Evolutionary conservation across 129 eudicot species (phyloP), one percentile per base, ranked within the genome.

Genomic region (Kitagawia praeruptora): DNA sequence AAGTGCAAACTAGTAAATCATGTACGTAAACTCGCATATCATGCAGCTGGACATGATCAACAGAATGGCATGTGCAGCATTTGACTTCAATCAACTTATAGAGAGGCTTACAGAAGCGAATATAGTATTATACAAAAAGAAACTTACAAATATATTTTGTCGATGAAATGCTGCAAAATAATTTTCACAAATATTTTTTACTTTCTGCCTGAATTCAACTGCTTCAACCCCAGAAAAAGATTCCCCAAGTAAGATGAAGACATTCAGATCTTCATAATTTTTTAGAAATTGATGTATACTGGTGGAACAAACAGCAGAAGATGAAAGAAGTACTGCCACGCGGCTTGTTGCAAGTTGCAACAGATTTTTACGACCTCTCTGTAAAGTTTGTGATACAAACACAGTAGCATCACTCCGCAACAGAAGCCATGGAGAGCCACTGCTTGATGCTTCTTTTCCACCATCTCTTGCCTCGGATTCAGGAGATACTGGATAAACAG

Each of bases 301-400:
- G 61, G 95, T 83, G 48, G 97, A 95, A 80, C 83, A 79, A 85
- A 87, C 93, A n/a, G 97, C 97, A 56, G 87, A 74, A 70, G 96
- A 95, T 34, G 97, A 95, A 81, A 95, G 97, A 86, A 95, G 83
- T 21, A 95, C 97, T 34, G 97, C 88, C 51, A 92, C 76, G 75
- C 99, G 99, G 77, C 95, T 95, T 80, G 99, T 83, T 74, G 88
- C 81, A 76, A 92, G 97, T 81, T 95, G 99, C 97, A 96, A 95
- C 74, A 95, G 88, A 84, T 92, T 95, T 82, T 87, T 90, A 37
- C 97, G 89, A 53, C 97, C 99, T 78, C 97, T 92, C 49, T 85
- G 88, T 75, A 95, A 82, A 66, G 97, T 85, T 70, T 90, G 95
- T 58, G 99, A 95, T 78, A 92, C 91, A 81, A 86, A 84, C 6